A percentile compares a stretch with the other conserved stretches of the same genome.
Evolutionary conservation across 371 early-diverging fungal species (phyloP).

Genomic region (Syncephalastrum sp.): DNA sequence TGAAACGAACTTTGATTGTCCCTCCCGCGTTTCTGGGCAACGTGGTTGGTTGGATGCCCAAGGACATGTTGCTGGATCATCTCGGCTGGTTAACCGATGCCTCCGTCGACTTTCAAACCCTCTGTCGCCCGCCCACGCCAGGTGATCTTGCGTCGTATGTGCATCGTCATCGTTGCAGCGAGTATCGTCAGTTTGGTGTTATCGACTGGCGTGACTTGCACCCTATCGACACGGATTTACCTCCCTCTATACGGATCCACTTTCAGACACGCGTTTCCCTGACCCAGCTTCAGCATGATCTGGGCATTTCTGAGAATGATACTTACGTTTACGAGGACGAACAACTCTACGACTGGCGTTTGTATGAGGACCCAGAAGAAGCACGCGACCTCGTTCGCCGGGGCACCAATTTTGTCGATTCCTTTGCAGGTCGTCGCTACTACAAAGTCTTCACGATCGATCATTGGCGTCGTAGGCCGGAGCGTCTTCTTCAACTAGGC

Average conservation of each 20-base stretch:
- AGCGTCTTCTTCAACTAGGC: conserved; percentile 35
- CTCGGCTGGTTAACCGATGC: conserved; percentile 35
- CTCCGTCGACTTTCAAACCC: conserved; percentile 18
- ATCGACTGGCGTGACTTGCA: conserved; percentile 37
- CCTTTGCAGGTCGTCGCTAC: conserved; percentile 32
- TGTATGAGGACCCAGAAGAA: conserved; percentile 29
- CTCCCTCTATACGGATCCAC: conserved; percentile 14
- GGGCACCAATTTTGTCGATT: conserved; percentile 31
- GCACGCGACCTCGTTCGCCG: conserved; percentile 17
- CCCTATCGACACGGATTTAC: conserved; percentile 19
- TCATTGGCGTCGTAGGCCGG: conserved; percentile 21
- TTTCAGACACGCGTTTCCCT: conserved; percentile 26
- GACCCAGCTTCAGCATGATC: conserved; percentile 16
- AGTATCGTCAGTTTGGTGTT: conserved; percentile 28
- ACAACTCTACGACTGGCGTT: conserved; percentile 45
- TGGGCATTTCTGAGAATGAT: conserved; percentile 25
- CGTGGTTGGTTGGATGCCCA: conserved; percentile 38
- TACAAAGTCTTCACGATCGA: conserved; percentile 26
- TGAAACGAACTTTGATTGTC: conserved; percentile 57
- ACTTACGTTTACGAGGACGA: conserved; percentile 34
- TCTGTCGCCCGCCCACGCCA: conserved; percentile 24
- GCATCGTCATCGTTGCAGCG: conserved; percentile 22
- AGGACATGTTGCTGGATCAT: conserved; percentile 17
- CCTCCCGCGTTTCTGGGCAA: conserved; percentile 53
- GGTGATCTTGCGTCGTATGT: conserved; percentile 21